Base-by-base conservation (phyloP, 148 eudicot species). In the Amaranthus palmeri region DNA sequence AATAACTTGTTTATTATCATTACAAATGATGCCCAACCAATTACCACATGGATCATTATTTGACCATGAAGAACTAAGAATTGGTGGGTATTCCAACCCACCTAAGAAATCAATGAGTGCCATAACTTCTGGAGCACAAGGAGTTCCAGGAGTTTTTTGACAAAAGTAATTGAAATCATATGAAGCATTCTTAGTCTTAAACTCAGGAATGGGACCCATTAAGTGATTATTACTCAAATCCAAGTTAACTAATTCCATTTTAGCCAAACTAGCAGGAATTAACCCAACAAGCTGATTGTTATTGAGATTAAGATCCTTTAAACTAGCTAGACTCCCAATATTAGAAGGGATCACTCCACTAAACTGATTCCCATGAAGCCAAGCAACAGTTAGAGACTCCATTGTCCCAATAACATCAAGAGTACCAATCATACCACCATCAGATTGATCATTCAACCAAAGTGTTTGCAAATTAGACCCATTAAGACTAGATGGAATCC, bases 301-400 rank as follows among this genome's bases (percentile, higher is more conserved):
- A 65, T 96, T 90, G 36, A 96, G 77, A 85, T 96, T 84, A 44
- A 96, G 81, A 45, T 92, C 92, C 76, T 87, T 76, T 78, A 96
- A 82, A 73, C 81, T 75, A 46, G 54, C 71, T 61, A 96, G 83
- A 48, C 75, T 76, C 49, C 89, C 92, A 65, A 92, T 85, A 50
- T 72, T 71, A 13, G 68, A 71, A 0, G 99, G 99, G 46, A 96
- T 87, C 71, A 83, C 72, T 68, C 97, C 99, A 51, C 83, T 88
- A 75, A 96, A 96, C 69, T 72, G 77, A 77, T 96, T 96, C 60
- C 99, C 99, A 76, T 96, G 99, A 71, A 96, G 99, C 97, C 97
- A 96, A 60, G 87, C 84, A 80, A 87, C 90, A 51, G 87, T 77
- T 69, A 96, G 79, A 10, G 96, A 92, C n/a, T 40, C 80, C 92